Evolutionary conservation across 305 asterid genomes (phyloP).

Genomic region (Solanum hybrid): DNA sequence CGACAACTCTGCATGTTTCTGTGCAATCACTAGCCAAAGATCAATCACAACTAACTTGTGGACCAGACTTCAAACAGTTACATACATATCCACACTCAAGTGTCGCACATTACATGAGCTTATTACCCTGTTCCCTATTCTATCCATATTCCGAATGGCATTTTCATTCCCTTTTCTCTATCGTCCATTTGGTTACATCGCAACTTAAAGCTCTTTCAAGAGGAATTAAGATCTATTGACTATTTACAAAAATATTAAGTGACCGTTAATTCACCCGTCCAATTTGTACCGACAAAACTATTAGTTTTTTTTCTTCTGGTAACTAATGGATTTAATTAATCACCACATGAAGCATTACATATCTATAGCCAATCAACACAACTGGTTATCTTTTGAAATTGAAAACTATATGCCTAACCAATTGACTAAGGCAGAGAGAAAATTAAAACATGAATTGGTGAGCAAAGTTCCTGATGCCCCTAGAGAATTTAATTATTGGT

Average conservation of each 20-base stretch:
- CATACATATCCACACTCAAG: background rate
- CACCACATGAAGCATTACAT: background rate
- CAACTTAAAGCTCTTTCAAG: background rate
- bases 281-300: background rate
- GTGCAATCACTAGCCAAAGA: background rate
- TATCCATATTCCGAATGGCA: background rate
- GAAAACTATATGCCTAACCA: background rate
- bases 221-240: background rate
- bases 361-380: background rate
- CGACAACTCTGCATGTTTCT: background rate
- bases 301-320: background rate
- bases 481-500: background rate
- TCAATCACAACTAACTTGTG: background rate
- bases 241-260: background rate
- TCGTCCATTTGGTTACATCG: background rate
- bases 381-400: background rate
- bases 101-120: background rate
- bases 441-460: background rate
- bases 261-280: background rate
- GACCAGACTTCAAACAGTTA: background rate
- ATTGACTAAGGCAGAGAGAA: background rate
- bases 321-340: background rate
- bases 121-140: background rate
- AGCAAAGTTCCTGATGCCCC: background rate
- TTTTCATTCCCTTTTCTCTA: background rate